Conservation (phyloP, 176 grass and related monocot species). For the Phoenix roebelenii region DNA sequence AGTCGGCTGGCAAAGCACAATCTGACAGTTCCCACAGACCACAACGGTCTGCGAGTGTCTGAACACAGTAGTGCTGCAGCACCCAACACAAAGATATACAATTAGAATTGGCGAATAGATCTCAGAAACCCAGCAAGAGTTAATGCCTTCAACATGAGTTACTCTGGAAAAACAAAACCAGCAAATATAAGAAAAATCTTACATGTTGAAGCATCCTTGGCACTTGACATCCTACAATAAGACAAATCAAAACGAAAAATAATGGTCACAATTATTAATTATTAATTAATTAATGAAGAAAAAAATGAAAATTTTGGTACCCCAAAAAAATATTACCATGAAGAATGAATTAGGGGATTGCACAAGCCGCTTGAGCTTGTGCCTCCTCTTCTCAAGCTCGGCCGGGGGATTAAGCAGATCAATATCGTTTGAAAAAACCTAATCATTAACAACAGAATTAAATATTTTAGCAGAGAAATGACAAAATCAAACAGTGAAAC, state of each 20-base stretch:
- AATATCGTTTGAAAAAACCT: conserved; percentile 14
- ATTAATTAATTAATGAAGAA: neutral
- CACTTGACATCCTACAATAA: conserved; percentile 10
- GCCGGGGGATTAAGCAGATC: conserved; percentile 14
- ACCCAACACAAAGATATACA: neutral
- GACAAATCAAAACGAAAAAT: neutral
- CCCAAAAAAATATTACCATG: neutral
- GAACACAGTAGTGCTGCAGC: conserved; percentile 12
- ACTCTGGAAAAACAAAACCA: too few relatives aligned
- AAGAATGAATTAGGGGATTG: conserved; percentile 15
- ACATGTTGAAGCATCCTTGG: conserved; percentile 19
- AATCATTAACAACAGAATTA: neutral
- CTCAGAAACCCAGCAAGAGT: too few relatives aligned
- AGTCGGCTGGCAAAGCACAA: conserved; percentile 9
- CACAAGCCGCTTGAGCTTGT: conserved; percentile 12
- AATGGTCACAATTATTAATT: neutral
- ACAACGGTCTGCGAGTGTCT: conserved; percentile 16
- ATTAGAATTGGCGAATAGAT: too few relatives aligned
- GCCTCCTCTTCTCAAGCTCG: conserved; percentile 10
- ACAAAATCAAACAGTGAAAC: too few relatives aligned
- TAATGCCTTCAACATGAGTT: too few relatives aligned
- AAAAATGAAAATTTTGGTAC: neutral
- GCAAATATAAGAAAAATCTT: neutral
- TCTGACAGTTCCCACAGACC: conserved; percentile 12
- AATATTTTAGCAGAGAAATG: too few relatives aligned